Percentiles rank a stretch among this genome's conserved stretches.
These are phyloP conservation scores for Sequoiadendron giganteum DNA, from an alignment of 75 land plant species.

Conservation along the genomic window DNA sequence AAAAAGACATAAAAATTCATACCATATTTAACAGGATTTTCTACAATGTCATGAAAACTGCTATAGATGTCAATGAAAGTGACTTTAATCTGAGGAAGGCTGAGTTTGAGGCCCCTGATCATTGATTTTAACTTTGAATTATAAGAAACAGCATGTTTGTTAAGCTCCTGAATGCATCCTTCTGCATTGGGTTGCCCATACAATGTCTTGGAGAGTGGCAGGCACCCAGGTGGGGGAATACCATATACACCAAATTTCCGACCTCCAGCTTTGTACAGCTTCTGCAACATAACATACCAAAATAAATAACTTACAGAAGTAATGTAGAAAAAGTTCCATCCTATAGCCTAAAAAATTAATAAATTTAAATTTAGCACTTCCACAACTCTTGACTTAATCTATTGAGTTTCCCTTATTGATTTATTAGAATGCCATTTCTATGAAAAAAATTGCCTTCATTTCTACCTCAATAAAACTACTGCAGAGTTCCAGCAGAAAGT, in stretches of 20 bases:
- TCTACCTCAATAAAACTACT: constrained; percentile 20
- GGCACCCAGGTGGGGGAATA: constrained; percentile 72
- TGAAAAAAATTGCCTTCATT: background rate
- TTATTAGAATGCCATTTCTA: background rate
- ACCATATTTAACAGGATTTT: constrained; percentile 3
- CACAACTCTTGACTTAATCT: no score
- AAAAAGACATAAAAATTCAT: background rate
- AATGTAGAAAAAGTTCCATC: no score
- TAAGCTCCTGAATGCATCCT: constrained; percentile 51
- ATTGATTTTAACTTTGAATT: constrained; percentile 41
- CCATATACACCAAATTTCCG: constrained; percentile 48
- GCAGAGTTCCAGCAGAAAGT: constrained; percentile 32
- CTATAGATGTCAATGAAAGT: background rate
- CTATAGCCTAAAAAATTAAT: no score
- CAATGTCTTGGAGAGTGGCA: constrained; percentile 53
- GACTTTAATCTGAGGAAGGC: constrained; percentile 23
- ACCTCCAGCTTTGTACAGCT: constrained; percentile 57
- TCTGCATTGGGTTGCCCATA: constrained; percentile 10
- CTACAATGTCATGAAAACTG: background rate
- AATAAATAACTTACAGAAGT: no score
- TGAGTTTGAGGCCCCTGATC: constrained; percentile 15
- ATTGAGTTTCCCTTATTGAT: background rate
- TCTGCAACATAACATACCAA: background rate
- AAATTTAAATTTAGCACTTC: no score
- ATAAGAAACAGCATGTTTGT: constrained; percentile 37